Evolutionary conservation across 2,329 filamentous ascomycete genomes (phyloP), one percentile per base, ranked within the genome.

Genomic region (Curvularia verruculosa): DNA sequence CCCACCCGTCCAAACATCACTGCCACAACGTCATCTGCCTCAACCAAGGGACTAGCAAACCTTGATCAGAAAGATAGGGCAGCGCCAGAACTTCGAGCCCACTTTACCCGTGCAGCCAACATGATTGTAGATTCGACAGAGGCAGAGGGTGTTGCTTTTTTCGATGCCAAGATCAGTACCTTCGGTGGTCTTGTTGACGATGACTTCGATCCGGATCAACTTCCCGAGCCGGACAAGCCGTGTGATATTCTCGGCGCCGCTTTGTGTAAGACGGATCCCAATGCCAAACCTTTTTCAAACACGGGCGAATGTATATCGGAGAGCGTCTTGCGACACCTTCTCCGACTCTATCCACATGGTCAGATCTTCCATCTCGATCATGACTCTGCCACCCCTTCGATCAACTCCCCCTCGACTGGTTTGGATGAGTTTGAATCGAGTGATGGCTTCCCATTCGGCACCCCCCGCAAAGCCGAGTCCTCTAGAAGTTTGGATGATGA

Each of bases 81-180:
- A 24, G 65, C 73, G 1, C 71, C 74, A 4, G 73, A 77, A 36
- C 57, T 76, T 9, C 68, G 66, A 36, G 65, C 67, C 4, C 70
- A 74, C 6, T 77, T 78, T 39, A 67, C 64, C 19, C 59, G 75
- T 26, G 75, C 75, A 8, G 72, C 74, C 3, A 74, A 71, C 41
- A 77, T 77, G 69, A 76, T 78, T n/a, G 67, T 74, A 0, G 72
- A 77, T 44, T 70, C 72, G 0, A 75, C 71, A 8, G 75, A 77
- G 52, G 66, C 73, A 9, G 74, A 76, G 43, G 75, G 75, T 12
- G 71, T 67, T 3, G 65, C 72, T 3, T 77, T 78, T 53, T 76
- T 77, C 39, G 75, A 78, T 45, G 75, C 74, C 3, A 74, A 75
- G 47, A 67, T 77, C 39, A 72, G 70, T 37, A 76, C 72, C 4